Evolutionary conservation across 2,329 filamentous ascomycete genomes (phyloP).

Genomic region (Chaetomiaceae sp.): DNA sequence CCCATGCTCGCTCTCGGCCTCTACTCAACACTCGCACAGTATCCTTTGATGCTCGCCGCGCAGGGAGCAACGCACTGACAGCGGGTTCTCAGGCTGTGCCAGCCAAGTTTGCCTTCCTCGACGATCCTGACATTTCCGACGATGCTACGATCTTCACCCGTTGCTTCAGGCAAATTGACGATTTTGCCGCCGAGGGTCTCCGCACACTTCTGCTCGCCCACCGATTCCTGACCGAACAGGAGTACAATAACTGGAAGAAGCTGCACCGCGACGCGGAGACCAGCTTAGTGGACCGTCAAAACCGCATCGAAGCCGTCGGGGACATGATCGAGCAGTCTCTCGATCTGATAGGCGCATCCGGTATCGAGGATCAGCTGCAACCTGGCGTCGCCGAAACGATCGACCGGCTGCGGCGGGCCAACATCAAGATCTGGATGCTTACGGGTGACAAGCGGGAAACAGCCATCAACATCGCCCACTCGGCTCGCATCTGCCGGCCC

Average conservation of each 20-base stretch:
- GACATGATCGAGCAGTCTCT: conserved; percentile 77
- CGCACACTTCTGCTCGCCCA: conserved; percentile 82
- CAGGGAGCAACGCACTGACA: not conserved
- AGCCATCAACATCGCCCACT: conserved; percentile 87
- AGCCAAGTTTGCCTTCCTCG: conserved; percentile 32
- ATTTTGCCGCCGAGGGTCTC: conserved; percentile 81
- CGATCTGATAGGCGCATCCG: conserved; percentile 82
- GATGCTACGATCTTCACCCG: conserved; percentile 67
- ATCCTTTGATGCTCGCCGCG: conserved; percentile 31
- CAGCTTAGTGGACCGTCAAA: conserved; percentile 73
- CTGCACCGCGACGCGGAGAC: conserved; percentile 77
- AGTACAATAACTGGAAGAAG: conserved; percentile 73
- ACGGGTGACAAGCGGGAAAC: conserved; percentile 92
- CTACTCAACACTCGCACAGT: conserved; percentile 38
- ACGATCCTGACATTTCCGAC: conserved; percentile 49
- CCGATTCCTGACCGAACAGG: conserved; percentile 67
- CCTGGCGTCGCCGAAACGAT: conserved; percentile 87
- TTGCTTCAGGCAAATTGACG: conserved; percentile 85
- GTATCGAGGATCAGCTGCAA: conserved; percentile 91
- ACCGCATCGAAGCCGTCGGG: conserved; percentile 72
- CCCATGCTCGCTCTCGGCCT: conserved; percentile 36
- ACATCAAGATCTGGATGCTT: conserved; percentile 96
- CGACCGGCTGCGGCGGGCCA: conserved; percentile 79
- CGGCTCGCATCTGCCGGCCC: conserved; percentile 68
- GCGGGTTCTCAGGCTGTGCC: not conserved